Conservation (phyloP, 768 basidiomycete species). For the Gyrodon lividus region DNA sequence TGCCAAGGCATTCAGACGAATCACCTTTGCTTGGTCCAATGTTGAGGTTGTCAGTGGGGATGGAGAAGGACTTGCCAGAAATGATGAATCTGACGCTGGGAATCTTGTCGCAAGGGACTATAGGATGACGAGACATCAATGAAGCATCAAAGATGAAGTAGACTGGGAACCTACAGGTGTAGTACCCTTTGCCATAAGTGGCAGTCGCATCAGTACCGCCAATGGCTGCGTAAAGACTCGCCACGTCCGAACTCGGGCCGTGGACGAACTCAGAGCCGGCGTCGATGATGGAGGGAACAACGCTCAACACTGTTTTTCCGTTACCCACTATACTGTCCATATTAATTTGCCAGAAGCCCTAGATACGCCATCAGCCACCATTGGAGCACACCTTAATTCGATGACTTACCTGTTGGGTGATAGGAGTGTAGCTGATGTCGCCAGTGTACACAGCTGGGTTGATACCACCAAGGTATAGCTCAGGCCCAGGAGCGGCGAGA, state of each 20-base stretch:
- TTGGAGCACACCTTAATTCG: constrained; percentile 1
- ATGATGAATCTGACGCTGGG: constrained; percentile 33
- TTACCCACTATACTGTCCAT: too few species aligned
- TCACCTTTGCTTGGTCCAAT: constrained; percentile 30
- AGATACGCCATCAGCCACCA: background rate
- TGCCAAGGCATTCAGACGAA: constrained; percentile 29
- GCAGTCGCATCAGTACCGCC: constrained; percentile 20
- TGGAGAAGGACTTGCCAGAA: constrained; percentile 32
- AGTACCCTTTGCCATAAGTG: constrained; percentile 21
- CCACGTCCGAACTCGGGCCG: constrained; percentile 5
- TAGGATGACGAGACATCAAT: background rate
- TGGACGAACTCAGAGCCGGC: constrained; percentile 9
- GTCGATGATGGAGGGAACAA: constrained; percentile 2
- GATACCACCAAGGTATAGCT: constrained; percentile 50
- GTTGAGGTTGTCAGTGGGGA: constrained; percentile 38
- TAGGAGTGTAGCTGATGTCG: too few species aligned
- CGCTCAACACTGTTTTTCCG: background rate
- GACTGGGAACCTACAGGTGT: constrained; percentile 27
- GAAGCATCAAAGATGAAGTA: background rate
- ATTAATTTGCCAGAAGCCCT: too few species aligned
- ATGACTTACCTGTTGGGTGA: background rate
- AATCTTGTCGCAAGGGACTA: constrained; percentile 25
- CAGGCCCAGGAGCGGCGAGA: too few species aligned
- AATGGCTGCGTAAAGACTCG: constrained; percentile 19
- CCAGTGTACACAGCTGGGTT: constrained; percentile 38